phyloP scores from a whole-genome alignment of 148 eudicot species.

The Rhododendron vialii region DNA sequence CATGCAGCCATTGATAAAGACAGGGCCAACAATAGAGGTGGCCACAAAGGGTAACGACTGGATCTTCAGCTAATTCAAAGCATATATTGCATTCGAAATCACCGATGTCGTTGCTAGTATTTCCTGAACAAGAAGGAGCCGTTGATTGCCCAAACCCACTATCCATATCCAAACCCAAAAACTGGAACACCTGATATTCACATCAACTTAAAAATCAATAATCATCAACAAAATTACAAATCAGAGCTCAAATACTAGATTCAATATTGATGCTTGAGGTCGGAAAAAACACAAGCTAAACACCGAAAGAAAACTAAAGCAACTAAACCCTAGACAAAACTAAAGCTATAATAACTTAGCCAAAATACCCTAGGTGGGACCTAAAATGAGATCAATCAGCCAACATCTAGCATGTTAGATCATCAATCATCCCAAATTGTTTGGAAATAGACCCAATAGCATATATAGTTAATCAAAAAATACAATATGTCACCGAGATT shows the following conservation, averaged over 20 bases:
- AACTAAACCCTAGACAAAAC: neutral
- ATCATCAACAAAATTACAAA: neutral
- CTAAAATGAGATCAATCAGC: neutral
- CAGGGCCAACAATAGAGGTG: slow-evolving; percentile 56
- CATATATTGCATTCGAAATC: slow-evolving; percentile 47
- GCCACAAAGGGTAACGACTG: slow-evolving; percentile 45
- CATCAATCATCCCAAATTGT: neutral
- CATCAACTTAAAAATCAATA: neutral
- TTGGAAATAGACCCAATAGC: neutral
- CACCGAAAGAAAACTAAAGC: neutral
- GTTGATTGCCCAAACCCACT: slow-evolving; percentile 14
- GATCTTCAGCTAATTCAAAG: slow-evolving; percentile 44
- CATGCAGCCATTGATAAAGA: slow-evolving; percentile 40
- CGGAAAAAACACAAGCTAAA: neutral
- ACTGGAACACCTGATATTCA: neutral
- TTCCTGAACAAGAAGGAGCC: slow-evolving; percentile 13
- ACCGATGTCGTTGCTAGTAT: slow-evolving; percentile 12
- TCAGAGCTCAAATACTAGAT: slow-evolving; percentile 1
- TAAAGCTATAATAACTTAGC: neutral
- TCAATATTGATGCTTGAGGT: neutral
- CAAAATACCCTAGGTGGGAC: neutral
- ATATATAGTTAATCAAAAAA: neutral
- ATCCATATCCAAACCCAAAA: slow-evolving; percentile 14
- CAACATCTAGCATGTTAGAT: neutral
- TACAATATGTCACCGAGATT: neutral